phyloP scores from a whole-genome alignment of 495 filamentous ascomycete species.

The Trichoderma orchidacearum region DNA sequence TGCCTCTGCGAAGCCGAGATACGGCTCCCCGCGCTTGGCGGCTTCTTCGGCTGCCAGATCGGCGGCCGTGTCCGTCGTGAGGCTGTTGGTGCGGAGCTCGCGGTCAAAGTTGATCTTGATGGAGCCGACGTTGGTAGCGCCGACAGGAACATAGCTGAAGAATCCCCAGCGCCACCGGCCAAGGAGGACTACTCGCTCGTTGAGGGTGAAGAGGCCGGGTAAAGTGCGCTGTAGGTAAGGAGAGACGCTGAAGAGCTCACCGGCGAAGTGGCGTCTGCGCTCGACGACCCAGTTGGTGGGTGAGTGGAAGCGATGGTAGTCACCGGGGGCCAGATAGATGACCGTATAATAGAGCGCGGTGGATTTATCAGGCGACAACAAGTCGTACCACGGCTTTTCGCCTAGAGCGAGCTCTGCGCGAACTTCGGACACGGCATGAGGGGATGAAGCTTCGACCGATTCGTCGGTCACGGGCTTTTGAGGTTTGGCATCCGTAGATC shows the following conservation, averaged over 20 bases:
- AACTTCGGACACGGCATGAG: conserved; percentile 65
- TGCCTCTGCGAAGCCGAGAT: conserved; percentile 79
- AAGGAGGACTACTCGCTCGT: conserved; percentile 88
- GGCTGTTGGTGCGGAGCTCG: conserved; percentile 83
- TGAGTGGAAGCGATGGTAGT: conserved; percentile 98
- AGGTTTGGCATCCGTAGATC: conserved; percentile 20
- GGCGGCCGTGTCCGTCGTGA: conserved; percentile 80
- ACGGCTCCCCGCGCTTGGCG: conserved; percentile 58
- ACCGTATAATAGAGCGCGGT: conserved; percentile 85
- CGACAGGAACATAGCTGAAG: conserved; percentile 90
- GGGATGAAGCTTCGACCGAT: conserved; percentile 38
- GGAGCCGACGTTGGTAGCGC: conserved; percentile 95
- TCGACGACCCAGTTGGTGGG: conserved; percentile 90
- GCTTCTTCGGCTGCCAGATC: conserved; percentile 71
- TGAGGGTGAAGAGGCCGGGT: conserved; percentile 87
- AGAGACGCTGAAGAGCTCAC: conserved; percentile 87
- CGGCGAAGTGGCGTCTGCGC: conserved; percentile 84
- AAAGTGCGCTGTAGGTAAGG: conserved; percentile 87
- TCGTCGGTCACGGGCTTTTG: conserved; percentile 20
- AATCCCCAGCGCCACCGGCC: conserved; percentile 96
- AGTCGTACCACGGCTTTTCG: conserved; percentile 66
- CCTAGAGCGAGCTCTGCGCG: conserved; percentile 66
- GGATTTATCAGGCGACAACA: conserved; percentile 38
- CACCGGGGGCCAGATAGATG: conserved; percentile 93
- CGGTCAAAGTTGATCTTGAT: conserved; percentile 96